A percentile compares a stretch with the other conserved stretches of the same genome.
These are phyloP conservation scores for Fonsecaea monophora DNA, from an alignment of 2,329 filamentous ascomycete species.

Conservation along the genomic window DNA sequence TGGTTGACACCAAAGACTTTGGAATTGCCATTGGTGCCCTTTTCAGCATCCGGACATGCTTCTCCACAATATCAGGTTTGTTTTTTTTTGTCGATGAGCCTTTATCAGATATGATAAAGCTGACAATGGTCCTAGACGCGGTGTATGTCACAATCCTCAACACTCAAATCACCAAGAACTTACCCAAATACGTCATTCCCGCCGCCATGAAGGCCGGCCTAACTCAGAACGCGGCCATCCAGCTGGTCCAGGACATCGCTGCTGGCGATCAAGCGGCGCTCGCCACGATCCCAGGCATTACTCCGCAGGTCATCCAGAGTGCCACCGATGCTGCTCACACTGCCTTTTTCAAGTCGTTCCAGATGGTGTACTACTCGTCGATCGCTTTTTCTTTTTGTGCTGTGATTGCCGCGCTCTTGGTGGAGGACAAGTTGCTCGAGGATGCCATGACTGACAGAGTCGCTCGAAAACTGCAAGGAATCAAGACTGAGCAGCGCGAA, in stretches of 20 bases:
- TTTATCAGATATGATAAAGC: no score
- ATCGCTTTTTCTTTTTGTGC: constrained; percentile 11
- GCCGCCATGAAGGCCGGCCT: constrained; percentile 13
- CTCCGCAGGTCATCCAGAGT: constrained; percentile 5
- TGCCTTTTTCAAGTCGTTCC: constrained; percentile 15
- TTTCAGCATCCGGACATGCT: constrained; percentile 15
- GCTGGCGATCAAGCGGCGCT: constrained; percentile 13
- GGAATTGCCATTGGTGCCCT: constrained; percentile 14
- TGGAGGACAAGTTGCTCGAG: constrained; percentile 3
- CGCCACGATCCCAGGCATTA: constrained; percentile 11
- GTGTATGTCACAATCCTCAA: constrained; percentile 18
- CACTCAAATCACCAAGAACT: neutral
- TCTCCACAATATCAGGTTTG: constrained; percentile 14
- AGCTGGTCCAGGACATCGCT: constrained; percentile 5
- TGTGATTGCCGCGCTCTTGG: constrained; percentile 9
- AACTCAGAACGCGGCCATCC: constrained; percentile 5
- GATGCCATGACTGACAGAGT: constrained; percentile 13
- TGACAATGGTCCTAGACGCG: constrained; percentile 13
- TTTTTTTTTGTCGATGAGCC: neutral
- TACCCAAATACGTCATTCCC: constrained; percentile 12
- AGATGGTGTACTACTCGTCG: constrained; percentile 13
- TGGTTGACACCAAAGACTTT: constrained; percentile 17
- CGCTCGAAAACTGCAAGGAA: constrained; percentile 7
- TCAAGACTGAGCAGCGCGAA: constrained; percentile 13
- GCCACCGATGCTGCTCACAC: constrained; percentile 11